These are phyloP conservation scores for Hygrophoropsis aurantiaca DNA, from an alignment of 768 basidiomycete genomes.

Conservation along the genomic window DNA sequence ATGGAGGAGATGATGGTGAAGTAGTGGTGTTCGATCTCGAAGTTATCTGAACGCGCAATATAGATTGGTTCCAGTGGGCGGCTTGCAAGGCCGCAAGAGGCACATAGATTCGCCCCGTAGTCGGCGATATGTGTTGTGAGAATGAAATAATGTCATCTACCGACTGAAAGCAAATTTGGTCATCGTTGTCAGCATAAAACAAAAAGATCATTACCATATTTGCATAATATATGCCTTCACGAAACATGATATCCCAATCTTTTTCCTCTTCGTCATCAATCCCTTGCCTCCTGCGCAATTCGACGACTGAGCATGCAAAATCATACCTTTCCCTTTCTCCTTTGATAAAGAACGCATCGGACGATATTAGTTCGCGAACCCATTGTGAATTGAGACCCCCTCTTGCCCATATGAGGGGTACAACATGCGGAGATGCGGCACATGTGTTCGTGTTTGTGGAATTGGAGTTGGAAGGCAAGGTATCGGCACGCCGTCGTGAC, in stretches of 20 bases:
- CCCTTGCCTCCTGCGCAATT: conserved; percentile 61
- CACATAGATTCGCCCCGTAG: conserved; percentile 68
- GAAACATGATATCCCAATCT: conserved; percentile 71
- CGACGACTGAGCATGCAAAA: conserved; percentile 72
- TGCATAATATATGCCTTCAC: conserved; percentile 76
- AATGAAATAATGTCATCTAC: conserved; percentile 79
- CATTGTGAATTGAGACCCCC: conserved; percentile 74
- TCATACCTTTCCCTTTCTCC: conserved; percentile 81
- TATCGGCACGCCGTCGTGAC: conserved; percentile 28
- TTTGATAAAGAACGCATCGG: conserved; percentile 77
- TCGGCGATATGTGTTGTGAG: conserved; percentile 72
- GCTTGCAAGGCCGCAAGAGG: conserved; percentile 66
- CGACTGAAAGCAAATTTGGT: conserved; percentile 41
- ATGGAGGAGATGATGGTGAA: conserved; percentile 27
- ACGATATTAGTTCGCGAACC: conserved; percentile 71
- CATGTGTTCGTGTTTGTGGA: conserved; percentile 7
- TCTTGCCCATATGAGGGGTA: conserved; percentile 68
- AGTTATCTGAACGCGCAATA: conserved; percentile 62
- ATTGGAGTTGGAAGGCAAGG: conserved; percentile 24
- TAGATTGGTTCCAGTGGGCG: conserved; percentile 76
- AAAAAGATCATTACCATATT: conserved; percentile 65
- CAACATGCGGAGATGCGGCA: conserved; percentile 13
- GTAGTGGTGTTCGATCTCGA: conserved; percentile 25
- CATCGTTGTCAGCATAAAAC: not conserved
- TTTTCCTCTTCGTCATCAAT: conserved; percentile 62